Base-by-base conservation (phyloP, 1,284 basidiomycete species). In the Cryptococcus sp. region DNA sequence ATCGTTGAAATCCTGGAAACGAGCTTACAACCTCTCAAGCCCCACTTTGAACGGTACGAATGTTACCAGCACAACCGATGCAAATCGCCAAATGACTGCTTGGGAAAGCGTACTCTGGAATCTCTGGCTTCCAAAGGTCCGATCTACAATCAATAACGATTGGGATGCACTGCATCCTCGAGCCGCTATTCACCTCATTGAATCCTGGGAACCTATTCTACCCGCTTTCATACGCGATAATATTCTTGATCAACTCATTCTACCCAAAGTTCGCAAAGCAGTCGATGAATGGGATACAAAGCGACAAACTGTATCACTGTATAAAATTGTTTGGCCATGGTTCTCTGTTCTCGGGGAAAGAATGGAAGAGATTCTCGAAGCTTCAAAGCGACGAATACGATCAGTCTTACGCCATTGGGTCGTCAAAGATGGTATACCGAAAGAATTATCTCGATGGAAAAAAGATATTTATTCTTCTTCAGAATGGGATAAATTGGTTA, bases 51-150 rank as follows among this genome's bases (percentile, higher is more conserved):
- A 58, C 21, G 55, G 50, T 45, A 46, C 48, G 19, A 46, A 19
- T 16, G 45, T 23, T 13, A 36, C 24, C 7, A 31, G n/a, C 7
- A 28, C 16, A 18, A 50, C 53, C 32, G 39, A 47, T 3, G 41
- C 40, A 13, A 45, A 60, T 9, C 52, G 58, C 13, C 46, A 79
- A 1, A 99, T 98, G 96, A 92, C 92, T 4, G 86, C 96, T 0
- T 98, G 89, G 72, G 94, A 98, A 70, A 88, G 86, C 52, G 78
- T 98, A 19, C 76, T 98, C 16, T 98, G 94, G 93, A 88, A 87
- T 56, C 78, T 87, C 7, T 98, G 93, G 94, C 78, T 98, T 22
- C 96, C 96, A 0, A 87, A 83, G 72, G 85, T 98, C n/a, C 85
- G 96, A 25, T 87, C 88, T 0, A 80, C 83, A 9, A 83, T 96